A percentile compares a stretch with the other conserved stretches of the same genome.
Evolutionary conservation across 1,139 yeast genomes (phyloP).

Genomic region (Pichia cactophila): DNA sequence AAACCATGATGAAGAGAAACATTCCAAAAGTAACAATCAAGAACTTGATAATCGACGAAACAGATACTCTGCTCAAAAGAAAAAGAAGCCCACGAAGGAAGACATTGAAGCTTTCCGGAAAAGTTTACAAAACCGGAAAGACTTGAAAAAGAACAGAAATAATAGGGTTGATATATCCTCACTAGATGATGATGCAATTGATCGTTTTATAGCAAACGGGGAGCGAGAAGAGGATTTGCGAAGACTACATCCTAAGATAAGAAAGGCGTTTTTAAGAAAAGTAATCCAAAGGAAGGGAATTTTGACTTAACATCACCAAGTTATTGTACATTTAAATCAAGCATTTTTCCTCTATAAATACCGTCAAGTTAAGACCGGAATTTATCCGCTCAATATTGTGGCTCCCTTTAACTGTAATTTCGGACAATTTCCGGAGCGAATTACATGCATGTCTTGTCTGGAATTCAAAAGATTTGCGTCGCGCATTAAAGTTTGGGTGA

Average conservation of each 20-base stretch:
- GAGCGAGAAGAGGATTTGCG: slow-evolving; percentile 2
- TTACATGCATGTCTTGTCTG: too few species aligned
- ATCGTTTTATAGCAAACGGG: slow-evolving; percentile 3
- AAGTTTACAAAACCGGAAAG: background rate
- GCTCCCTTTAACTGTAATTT: too few species aligned
- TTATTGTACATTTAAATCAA: too few species aligned
- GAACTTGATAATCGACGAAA: background rate
- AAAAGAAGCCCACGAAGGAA: background rate
- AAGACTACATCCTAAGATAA: background rate
- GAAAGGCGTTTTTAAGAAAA: slow-evolving; percentile 1
- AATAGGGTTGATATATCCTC: background rate
- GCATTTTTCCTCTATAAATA: too few species aligned
- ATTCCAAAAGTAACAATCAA: background rate
- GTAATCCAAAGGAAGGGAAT: slow-evolving; percentile 1
- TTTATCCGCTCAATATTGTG: too few species aligned
- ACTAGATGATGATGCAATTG: background rate
- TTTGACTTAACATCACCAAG: too few species aligned
- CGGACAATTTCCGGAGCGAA: too few species aligned
- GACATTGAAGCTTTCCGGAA: background rate
- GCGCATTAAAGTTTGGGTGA: too few species aligned
- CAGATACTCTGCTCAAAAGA: background rate
- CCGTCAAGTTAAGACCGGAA: too few species aligned
- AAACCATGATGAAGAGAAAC: background rate
- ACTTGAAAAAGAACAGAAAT: background rate
- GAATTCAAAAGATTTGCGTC: too few species aligned